Percentiles rank a stretch among this genome's conserved stretches.
Conservation (phyloP, 1,284 basidiomycete species). For the Rhodotorula sp. region DNA sequence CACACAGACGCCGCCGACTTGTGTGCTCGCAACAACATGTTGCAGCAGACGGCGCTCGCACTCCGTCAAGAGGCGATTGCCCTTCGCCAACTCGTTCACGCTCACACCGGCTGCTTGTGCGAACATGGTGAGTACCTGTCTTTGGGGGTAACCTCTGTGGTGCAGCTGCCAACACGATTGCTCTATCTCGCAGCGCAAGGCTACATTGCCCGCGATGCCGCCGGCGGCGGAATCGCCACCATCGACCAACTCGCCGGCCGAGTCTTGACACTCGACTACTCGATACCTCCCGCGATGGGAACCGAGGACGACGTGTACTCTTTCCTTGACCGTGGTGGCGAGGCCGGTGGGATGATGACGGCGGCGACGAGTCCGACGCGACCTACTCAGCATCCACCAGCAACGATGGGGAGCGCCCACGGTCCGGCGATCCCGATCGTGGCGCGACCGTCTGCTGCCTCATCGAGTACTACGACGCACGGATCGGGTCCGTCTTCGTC, state of each 20-base stretch:
- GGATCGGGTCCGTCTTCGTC: background rate
- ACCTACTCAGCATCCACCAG: too few species aligned
- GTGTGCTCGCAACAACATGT: slow-evolving; percentile 19
- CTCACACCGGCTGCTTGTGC: slow-evolving; percentile 30
- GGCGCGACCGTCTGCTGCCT: background rate
- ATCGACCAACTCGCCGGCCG: slow-evolving; percentile 36
- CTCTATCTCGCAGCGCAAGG: slow-evolving; percentile 18
- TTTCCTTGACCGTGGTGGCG: slow-evolving; percentile 21
- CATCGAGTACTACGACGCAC: background rate
- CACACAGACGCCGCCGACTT: slow-evolving; percentile 34
- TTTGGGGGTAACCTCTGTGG: background rate
- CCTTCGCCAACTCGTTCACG: slow-evolving; percentile 27
- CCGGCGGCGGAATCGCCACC: slow-evolving; percentile 32
- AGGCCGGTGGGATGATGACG: background rate
- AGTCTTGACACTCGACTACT: slow-evolving; percentile 31
- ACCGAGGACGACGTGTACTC: slow-evolving; percentile 31
- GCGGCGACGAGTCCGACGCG: background rate
- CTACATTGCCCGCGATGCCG: slow-evolving; percentile 29
- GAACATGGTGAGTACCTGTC: slow-evolving; percentile 18
- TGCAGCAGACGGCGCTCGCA: slow-evolving; percentile 27
- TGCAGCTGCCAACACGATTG: background rate
- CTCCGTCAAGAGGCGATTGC: slow-evolving; percentile 28
- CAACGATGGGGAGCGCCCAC: background rate
- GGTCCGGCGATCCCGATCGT: slow-evolving; percentile 5
- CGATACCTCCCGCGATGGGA: slow-evolving; percentile 27